phyloP scores from a whole-genome alignment of 805 yeast genomes.

The Wickerhamomyces rabaulensis region DNA sequence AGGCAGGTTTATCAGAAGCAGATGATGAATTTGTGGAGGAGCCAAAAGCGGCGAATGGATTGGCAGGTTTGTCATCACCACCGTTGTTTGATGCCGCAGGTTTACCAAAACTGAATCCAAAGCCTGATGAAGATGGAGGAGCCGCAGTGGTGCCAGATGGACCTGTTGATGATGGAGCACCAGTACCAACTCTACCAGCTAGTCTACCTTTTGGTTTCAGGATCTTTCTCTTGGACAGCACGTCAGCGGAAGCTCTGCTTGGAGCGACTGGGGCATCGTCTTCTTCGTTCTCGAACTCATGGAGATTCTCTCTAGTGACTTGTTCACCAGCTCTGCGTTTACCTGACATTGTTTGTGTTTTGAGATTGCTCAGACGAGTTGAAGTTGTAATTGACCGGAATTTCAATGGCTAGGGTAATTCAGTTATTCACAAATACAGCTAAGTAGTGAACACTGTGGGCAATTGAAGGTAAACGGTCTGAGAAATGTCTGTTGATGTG shows the following conservation, averaged over 20 bases:
- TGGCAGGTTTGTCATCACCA: background rate
- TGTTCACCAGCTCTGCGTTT: constrained; percentile 69
- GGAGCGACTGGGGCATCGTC: constrained; percentile 33
- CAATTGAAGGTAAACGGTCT: too few relatives aligned
- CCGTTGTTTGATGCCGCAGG: background rate
- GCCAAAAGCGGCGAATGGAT: constrained; percentile 11
- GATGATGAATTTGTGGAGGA: constrained; percentile 3
- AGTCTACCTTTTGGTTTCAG: constrained; percentile 48
- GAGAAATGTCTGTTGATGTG: too few relatives aligned
- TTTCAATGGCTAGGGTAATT: too few relatives aligned
- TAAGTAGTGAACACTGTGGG: too few relatives aligned
- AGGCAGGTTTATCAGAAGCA: constrained; percentile 6
- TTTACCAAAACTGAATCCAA: constrained; percentile 7
- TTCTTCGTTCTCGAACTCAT: constrained; percentile 28
- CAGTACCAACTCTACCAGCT: constrained; percentile 13
- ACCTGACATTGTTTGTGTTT: constrained; percentile 37
- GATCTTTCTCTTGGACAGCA: constrained; percentile 65
- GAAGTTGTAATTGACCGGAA: background rate
- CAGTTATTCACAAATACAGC: too few relatives aligned
- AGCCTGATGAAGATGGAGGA: constrained; percentile 1
- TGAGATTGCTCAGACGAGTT: background rate
- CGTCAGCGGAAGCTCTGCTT: constrained; percentile 51
- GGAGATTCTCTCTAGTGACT: constrained; percentile 47
- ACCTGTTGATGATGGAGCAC: constrained; percentile 1
- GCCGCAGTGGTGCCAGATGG: constrained; percentile 1